A percentile compares a stretch with the other conserved stretches of the same genome.
Evolutionary conservation across 2,329 filamentous ascomycete genomes (phyloP).

Genomic region (Xylaria sp.): DNA sequence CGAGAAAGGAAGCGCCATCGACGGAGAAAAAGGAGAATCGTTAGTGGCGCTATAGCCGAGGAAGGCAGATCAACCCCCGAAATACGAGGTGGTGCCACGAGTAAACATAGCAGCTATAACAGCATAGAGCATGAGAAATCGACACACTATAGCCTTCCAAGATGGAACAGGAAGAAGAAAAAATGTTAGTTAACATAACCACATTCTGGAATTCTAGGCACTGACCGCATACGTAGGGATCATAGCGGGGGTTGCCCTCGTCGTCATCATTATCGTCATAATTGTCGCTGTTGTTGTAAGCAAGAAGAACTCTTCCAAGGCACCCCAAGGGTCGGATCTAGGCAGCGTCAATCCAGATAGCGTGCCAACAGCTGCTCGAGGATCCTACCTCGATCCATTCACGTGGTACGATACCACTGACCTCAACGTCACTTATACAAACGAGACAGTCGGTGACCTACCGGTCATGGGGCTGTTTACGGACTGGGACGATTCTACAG

Average conservation of each 20-base stretch:
- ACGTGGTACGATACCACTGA: constrained; percentile 89
- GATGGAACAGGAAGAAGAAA: constrained; percentile 64
- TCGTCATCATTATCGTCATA: constrained; percentile 73
- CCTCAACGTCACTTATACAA: constrained; percentile 95
- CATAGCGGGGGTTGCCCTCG: constrained; percentile 61
- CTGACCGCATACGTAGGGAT: constrained; percentile 60
- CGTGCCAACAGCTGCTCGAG: constrained; percentile 74
- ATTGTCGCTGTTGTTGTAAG: constrained; percentile 72
- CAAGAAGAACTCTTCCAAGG: constrained; percentile 64
- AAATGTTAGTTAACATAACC: constrained; percentile 62
- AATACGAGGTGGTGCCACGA: constrained; percentile 55
- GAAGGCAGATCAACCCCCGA: constrained; percentile 64
- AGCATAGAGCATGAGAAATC: constrained; percentile 61
- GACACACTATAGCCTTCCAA: constrained; percentile 54
- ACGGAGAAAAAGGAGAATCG: constrained; percentile 68
- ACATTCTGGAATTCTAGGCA: neutral
- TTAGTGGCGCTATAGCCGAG: constrained; percentile 75
- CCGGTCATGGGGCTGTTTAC: constrained; percentile 89
- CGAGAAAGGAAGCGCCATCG: constrained; percentile 49
- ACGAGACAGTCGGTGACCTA: constrained; percentile 83
- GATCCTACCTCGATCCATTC: constrained; percentile 86
- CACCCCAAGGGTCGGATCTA: constrained; percentile 57
- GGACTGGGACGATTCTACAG: constrained; percentile 83
- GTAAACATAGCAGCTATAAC: constrained; percentile 57
- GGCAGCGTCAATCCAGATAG: constrained; percentile 63